These are phyloP conservation scores for Colletotrichum sublineola DNA, from an alignment of 2,329 filamentous ascomycete genomes.

Conservation along the genomic window DNA sequence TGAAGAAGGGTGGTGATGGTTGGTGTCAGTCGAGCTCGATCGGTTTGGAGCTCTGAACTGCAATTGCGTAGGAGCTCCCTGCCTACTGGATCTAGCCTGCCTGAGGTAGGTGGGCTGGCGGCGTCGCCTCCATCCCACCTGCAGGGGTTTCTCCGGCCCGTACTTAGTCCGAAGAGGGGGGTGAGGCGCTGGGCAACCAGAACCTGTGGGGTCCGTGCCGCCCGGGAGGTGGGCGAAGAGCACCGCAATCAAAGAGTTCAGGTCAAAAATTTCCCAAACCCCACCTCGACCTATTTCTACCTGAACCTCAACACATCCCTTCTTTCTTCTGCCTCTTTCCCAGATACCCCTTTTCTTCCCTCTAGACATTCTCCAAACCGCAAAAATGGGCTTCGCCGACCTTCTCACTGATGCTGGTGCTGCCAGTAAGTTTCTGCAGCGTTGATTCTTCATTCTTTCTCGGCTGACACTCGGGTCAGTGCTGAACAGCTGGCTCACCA, in stretches of 20 bases:
- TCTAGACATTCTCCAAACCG: constrained; percentile 45
- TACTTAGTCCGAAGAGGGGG: constrained; percentile 43
- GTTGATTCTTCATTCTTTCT: constrained; percentile 43
- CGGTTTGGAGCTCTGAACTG: constrained; percentile 31
- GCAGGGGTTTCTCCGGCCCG: constrained; percentile 37
- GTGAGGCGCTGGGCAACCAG: constrained; percentile 35
- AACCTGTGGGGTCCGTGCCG: constrained; percentile 39
- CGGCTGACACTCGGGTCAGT: constrained; percentile 60
- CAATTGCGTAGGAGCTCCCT: constrained; percentile 43
- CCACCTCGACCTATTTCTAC: constrained; percentile 51
- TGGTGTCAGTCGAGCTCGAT: constrained; percentile 37
- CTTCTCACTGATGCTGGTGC: constrained; percentile 73
- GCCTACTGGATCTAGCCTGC: constrained; percentile 25
- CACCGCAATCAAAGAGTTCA: constrained; percentile 41
- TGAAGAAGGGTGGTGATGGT: constrained; percentile 9
- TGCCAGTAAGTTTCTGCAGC: constrained; percentile 57
- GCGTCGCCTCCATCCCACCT: constrained; percentile 10
- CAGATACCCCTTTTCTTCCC: constrained; percentile 46
- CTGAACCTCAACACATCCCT: constrained; percentile 41
- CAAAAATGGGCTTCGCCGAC: constrained; percentile 78
- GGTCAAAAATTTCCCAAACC: constrained; percentile 58
- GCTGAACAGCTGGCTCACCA: constrained; percentile 80
- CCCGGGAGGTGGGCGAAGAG: constrained; percentile 32
- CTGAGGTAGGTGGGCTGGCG: constrained; percentile 24
- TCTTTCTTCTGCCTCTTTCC: constrained; percentile 48